Percentiles rank a stretch among this genome's conserved stretches.
Evolutionary conservation across 306 rosid genomes (phyloP).

Genomic region (Gynostemma pentaphyllum): DNA sequence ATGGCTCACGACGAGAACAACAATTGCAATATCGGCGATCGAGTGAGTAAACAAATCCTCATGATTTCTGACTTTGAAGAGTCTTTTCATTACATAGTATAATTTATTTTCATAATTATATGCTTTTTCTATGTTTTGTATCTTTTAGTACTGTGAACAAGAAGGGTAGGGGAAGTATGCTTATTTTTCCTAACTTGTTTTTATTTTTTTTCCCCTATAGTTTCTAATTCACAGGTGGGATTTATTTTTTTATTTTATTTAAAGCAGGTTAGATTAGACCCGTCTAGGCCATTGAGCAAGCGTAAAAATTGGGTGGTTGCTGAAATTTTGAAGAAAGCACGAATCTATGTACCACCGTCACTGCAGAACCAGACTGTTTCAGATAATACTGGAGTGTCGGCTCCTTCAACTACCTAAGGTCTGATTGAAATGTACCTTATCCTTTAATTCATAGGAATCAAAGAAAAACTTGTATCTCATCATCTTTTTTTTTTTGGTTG

Average conservation of each 20-base stretch:
- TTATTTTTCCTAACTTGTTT: no score
- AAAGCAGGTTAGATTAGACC: slow-evolving; percentile 57
- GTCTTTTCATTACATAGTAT: not conserved
- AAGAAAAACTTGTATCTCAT: not conserved
- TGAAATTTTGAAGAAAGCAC: slow-evolving; percentile 75
- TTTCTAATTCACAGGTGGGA: not conserved
- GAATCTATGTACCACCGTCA: slow-evolving; percentile 57
- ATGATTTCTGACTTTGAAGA: not conserved
- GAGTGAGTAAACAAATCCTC: slow-evolving; percentile 29
- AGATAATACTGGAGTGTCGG: not conserved
- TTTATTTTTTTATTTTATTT: not conserved
- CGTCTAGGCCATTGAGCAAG: slow-evolving; percentile 83
- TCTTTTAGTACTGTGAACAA: no score
- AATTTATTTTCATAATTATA: no score
- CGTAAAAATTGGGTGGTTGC: slow-evolving; percentile 75
- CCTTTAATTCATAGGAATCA: not conserved
- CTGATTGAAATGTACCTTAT: not conserved
- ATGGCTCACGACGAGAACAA: slow-evolving; percentile 81
- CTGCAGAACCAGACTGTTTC: not conserved
- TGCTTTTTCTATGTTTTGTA: no score
- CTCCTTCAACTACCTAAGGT: slow-evolving; percentile 9
- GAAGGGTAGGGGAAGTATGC: no score
- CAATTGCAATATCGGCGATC: slow-evolving; percentile 67
- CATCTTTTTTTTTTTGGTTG: not conserved
- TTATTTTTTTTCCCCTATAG: not conserved